Base-by-base conservation (phyloP, 2,329 filamentous ascomycete species). In the Cladosporium sp. region DNA sequence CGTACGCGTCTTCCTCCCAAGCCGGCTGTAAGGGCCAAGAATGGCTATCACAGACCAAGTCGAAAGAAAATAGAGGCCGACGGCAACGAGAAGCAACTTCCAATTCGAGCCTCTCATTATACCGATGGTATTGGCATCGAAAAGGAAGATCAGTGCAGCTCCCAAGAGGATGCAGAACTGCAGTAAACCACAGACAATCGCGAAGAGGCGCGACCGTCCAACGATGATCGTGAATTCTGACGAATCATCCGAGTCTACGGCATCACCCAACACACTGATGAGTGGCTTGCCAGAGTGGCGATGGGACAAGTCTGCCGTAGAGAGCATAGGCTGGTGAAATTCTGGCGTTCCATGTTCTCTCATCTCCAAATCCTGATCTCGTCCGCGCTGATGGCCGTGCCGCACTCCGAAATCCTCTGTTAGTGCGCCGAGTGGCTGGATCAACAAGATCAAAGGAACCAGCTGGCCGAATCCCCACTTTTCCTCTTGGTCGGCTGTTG, bases 381-480 rank as follows among this genome's bases (percentile, higher is more conserved):
- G 25, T 19, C 15, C n/a, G 5, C 19, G 28, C 24, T 37, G 19
- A 4, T 35, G 15, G 17, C 22, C 24, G n/a, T 15, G 37, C 9
- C 36, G 50, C 8, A 28, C 37, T 15, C 59, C 58, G 3, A 65
- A 44, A 32, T 64, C 57, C 36, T 65, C 63, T 19, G 58, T 54
- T 1, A 64, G 36, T 15, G 60, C 61, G 13, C 63, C 64, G 7
- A 68, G 58, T 3, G 65, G 65, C 28, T 66, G 63, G 1, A 66
- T 56, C 10, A 67, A 49, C 13, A 68, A 56, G 1, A 67, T 60
- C 7, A 68, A 40, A n/a, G 65, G 64, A 12, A 66, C 58, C 19
- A 68, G 51, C 57, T 68, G 66, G 5, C 66, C 65, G 40, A 68
- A 68, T 1, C 56, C 59, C 32, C 47, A 37, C 20, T 61, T 49